Conservation (phyloP, 305 asterid species). For the Euphrasia arctica region DNA sequence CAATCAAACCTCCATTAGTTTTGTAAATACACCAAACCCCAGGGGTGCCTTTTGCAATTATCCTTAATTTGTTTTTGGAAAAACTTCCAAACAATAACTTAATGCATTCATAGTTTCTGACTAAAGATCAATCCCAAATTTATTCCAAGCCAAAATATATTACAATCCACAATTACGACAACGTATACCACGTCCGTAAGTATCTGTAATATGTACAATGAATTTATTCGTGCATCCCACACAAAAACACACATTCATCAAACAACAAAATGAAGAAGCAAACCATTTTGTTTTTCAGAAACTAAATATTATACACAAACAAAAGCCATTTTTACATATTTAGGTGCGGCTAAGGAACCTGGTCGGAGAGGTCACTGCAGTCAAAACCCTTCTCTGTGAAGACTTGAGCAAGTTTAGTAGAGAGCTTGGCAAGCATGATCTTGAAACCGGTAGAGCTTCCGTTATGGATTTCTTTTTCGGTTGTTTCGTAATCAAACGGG, state of each 20-base stretch:
- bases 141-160: conserved; percentile 33
- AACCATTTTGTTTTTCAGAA: conserved; percentile 11
- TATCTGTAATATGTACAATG: conserved; percentile 12
- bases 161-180: conserved; percentile 18
- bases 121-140: conserved; percentile 17
- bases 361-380: conserved; percentile 39
- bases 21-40: no score
- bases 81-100: not conserved
- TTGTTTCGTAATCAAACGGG: conserved; percentile 33
- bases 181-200: conserved; percentile 1
- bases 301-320: conserved; percentile 26
- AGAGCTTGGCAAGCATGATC: conserved; percentile 84
- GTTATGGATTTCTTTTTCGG: conserved; percentile 37
- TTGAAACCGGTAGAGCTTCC: conserved; percentile 92
- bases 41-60: no score
- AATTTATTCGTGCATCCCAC: conserved; percentile 19
- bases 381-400: conserved; percentile 62
- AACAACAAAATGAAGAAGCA: conserved; percentile 16
- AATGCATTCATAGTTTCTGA: not conserved
- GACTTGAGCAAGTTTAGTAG: conserved; percentile 73
- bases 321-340: conserved; percentile 13
- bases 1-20: no score
- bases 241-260: conserved; percentile 22
- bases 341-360: conserved; percentile 29
- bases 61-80: no score